Evolutionary conservation across 2,329 filamentous ascomycete species (phyloP), one percentile per base, ranked within the genome.

Genomic region (Monosporascus sp.): DNA sequence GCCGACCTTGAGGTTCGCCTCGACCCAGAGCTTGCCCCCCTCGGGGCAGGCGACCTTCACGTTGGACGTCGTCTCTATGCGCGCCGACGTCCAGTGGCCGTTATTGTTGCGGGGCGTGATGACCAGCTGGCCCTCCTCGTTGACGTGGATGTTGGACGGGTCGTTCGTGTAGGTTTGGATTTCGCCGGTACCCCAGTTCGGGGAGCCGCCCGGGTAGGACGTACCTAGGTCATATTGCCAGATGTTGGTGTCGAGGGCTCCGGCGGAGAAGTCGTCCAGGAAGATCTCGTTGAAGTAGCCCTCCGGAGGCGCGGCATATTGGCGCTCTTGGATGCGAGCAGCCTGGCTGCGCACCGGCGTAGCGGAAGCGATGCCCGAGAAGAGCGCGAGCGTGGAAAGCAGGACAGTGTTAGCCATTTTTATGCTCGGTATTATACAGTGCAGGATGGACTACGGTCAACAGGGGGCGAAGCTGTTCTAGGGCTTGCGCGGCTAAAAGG

Each of bases 131-230:
- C 68, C 64, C 14, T 65, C 55, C 7, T 60, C 54, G 14, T 72
- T 72, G 55, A 77, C 65, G 52, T 61, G 66, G 44, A 78, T 58
- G 63, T 80, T 80, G 43, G 61, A 53, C 14, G 58, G 37, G 37
- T 65, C 65, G 46, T 61, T 59, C 22, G 75, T 78, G 65, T 79
- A 79, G 1, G 66, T 70, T 61, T 80, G 66, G 18, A 74, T 66
- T 61, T 80, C 77, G 53, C 71, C 69, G 4, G 77, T 80, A 48
- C 78, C 77, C 77, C 77, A 80, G 55, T 73, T 67, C 7, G 63
- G 51, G 0, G 75, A 64, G 1, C 77, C 76, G n/a, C 72, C 72
- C 1, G 74, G 68, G 56, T 80, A 80, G 9, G 60, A 57, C 0
- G 74, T 78, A 48, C 78, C 77, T n/a, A 66, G 61, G 56, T 74